phyloP scores from a whole-genome alignment of 2,329 filamentous ascomycete genomes.

The Grosmannia serpens region DNA sequence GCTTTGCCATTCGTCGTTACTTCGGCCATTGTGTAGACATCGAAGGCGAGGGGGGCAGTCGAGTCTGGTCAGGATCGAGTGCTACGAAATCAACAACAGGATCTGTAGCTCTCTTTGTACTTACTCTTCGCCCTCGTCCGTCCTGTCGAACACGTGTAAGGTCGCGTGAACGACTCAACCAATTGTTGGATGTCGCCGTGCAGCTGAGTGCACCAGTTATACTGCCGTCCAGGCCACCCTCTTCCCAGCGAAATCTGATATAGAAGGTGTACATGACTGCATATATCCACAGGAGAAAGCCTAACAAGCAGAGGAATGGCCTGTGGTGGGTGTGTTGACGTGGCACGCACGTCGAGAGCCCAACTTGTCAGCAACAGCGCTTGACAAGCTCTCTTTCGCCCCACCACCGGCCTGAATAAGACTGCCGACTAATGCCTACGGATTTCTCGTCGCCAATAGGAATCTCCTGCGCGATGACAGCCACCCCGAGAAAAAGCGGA shows the following conservation, averaged over 20 bases:
- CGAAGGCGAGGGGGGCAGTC: no score
- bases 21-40: no score
- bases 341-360: background rate
- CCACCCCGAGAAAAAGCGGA: no score
- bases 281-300: background rate
- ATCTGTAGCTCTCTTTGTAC: background rate
- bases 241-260: background rate
- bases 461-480: no score
- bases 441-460: background rate
- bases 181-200: background rate
- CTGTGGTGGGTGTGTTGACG: background rate
- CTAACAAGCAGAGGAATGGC: background rate
- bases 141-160: background rate
- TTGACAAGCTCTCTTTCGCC: background rate
- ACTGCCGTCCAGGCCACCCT: background rate
- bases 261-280: background rate
- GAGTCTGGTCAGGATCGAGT: background rate
- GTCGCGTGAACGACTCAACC: background rate
- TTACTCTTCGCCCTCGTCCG: background rate
- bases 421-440: background rate
- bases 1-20: background rate
- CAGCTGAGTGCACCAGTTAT: background rate
- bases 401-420: background rate
- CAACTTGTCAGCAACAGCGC: background rate
- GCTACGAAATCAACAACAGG: background rate